A percentile compares a stretch with the other conserved stretches of the same genome.
phyloP scores from a whole-genome alignment of 2,329 filamentous ascomycete genomes.

The Chaetomium strumarium region DNA sequence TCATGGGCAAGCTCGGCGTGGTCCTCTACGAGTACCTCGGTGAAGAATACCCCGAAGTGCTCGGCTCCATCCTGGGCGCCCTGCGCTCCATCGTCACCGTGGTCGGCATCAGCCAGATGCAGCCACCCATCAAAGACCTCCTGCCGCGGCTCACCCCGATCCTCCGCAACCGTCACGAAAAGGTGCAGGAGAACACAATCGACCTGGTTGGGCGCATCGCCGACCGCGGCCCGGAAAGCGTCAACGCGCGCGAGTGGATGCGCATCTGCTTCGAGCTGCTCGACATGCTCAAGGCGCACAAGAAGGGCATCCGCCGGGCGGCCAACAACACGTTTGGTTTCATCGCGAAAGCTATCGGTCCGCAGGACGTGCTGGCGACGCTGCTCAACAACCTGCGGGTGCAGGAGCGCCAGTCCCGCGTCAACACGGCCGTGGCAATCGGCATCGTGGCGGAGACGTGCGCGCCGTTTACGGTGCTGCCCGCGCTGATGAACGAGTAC shows the following conservation, averaged over 20 bases:
- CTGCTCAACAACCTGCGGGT: conserved; percentile 94
- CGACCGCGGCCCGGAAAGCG: conserved; percentile 90
- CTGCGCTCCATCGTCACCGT: conserved; percentile 95
- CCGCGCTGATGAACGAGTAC: conserved; percentile 98
- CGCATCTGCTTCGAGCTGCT: conserved; percentile 97
- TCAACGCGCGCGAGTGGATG: conserved; percentile 99
- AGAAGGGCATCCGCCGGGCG: conserved; percentile 95
- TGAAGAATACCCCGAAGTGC: conserved; percentile 96
- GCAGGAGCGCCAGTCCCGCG: conserved; percentile 94
- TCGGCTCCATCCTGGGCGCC: conserved; percentile 92
- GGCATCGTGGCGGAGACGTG: conserved; percentile 98
- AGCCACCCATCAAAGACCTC: conserved; percentile 93
- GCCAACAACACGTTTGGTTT: conserved; percentile 99
- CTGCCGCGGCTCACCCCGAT: conserved; percentile 96
- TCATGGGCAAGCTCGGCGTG: conserved; percentile 91
- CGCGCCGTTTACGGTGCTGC: conserved; percentile 96
- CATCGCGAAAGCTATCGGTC: conserved; percentile 97
- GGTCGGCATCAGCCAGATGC: conserved; percentile 96
- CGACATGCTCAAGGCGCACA: conserved; percentile 99
- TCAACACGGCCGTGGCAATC: conserved; percentile 97
- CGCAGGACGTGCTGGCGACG: conserved; percentile 92
- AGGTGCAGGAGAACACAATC: conserved; percentile 98
- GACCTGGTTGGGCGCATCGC: conserved; percentile 97
- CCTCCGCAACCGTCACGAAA: conserved; percentile 94
- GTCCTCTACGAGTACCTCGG: conserved; percentile 97